Evolutionary conservation across 805 yeast genomes (phyloP).

Genomic region (Kockiozyma suomiensis): DNA sequence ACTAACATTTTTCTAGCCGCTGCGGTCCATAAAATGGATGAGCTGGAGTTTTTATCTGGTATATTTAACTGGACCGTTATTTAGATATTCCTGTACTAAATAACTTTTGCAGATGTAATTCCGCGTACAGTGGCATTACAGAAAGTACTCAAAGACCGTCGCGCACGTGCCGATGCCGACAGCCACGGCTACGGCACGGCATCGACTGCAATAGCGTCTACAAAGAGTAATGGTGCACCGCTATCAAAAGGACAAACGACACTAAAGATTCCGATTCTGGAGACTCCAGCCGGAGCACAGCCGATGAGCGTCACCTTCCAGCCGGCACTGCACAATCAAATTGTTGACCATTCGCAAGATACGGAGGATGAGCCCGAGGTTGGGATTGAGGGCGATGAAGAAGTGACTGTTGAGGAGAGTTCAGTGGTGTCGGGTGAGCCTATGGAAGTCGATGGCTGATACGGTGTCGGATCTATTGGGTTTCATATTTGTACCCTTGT

Average conservation of each 20-base stretch:
- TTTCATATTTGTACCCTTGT: too few relatives aligned
- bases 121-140: not conserved
- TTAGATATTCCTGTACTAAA: not conserved
- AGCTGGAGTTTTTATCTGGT: constrained; percentile 34
- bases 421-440: not conserved
- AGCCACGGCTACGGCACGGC: constrained; percentile 2
- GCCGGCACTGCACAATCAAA: not conserved
- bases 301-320: constrained; percentile 3
- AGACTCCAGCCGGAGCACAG: not conserved
- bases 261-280: constrained; percentile 5
- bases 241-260: constrained; percentile 16
- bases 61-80: not conserved
- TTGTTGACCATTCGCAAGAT: constrained; percentile 7
- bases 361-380: constrained; percentile 12
- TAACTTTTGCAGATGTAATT: not conserved
- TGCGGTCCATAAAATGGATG: constrained; percentile 34
- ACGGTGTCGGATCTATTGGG: too few relatives aligned
- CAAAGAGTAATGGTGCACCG: not conserved
- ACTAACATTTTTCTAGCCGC: constrained; percentile 18
- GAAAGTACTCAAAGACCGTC: constrained; percentile 31
- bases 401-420: not conserved
- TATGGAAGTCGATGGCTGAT: constrained; percentile 5
- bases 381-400: constrained; percentile 4
- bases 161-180: constrained; percentile 5
- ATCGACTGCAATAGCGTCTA: not conserved